Evolutionary conservation across 495 filamentous ascomycete genomes (phyloP).

Genomic region (Hypoxylon trugodes): DNA sequence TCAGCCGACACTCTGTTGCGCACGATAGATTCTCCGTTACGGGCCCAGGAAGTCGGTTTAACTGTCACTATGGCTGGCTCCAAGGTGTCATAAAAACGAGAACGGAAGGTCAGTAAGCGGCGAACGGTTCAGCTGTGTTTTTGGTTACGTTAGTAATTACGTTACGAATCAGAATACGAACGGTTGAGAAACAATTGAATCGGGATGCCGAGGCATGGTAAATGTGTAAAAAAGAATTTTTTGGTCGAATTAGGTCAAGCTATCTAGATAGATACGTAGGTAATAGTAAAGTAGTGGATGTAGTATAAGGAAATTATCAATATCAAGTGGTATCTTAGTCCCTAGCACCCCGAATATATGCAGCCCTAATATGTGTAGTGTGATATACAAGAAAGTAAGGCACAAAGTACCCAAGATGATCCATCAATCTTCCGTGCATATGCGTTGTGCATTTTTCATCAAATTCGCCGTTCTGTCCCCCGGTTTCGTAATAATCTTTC

Average conservation of each 20-base stretch:
- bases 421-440: conserved; percentile 11
- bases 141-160: too few species aligned
- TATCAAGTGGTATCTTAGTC: conserved; percentile 39
- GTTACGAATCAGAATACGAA: conserved; percentile 1
- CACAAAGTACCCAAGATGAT: conserved; percentile 1
- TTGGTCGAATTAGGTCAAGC: conserved; percentile 7
- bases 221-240: background rate
- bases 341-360: conserved; percentile 34
- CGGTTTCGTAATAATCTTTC: background rate
- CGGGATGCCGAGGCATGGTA: background rate
- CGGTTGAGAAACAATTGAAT: background rate
- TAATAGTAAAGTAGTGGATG: background rate
- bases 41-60: background rate
- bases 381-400: conserved; percentile 30
- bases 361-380: conserved; percentile 21
- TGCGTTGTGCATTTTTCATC: background rate
- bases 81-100: background rate
- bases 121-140: conserved; percentile 1
- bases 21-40: conserved; percentile 2
- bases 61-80: background rate
- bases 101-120: conserved; percentile 8
- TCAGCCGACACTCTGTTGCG: conserved; percentile 29
- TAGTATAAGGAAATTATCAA: conserved; percentile 3
- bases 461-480: background rate
- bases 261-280: conserved; percentile 9